Percentiles rank a stretch among this genome's conserved stretches.
Conservation (phyloP, 2,329 filamentous ascomycete species). For the Dactylellina haptotyla region DNA sequence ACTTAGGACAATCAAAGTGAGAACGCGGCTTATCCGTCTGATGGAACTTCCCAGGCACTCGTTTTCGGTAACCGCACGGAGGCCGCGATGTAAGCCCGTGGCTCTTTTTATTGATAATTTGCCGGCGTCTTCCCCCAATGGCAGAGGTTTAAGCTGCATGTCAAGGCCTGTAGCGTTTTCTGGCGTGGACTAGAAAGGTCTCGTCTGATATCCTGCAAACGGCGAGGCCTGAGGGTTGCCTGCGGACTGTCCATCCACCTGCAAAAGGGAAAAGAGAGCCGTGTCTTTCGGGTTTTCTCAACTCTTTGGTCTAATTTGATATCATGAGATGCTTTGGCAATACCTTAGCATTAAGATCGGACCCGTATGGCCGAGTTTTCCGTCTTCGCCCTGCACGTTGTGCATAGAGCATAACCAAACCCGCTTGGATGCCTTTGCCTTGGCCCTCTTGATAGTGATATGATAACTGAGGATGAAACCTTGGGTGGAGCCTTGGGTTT, state of each 20-base stretch:
- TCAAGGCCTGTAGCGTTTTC: conserved; percentile 7
- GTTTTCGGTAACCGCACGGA: conserved; percentile 53
- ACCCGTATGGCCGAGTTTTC: conserved; percentile 13
- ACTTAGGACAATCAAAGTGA: conserved; percentile 40
- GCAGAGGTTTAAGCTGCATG: neutral
- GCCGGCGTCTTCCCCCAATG: conserved; percentile 17
- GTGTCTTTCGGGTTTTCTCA: conserved; percentile 12
- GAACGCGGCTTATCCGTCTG: conserved; percentile 51
- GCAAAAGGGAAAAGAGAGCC: neutral
- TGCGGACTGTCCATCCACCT: conserved; percentile 15
- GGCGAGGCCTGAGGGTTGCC: conserved; percentile 38
- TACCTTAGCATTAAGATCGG: neutral
- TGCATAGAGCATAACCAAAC: conserved; percentile 16
- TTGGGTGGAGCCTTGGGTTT: conserved; percentile 18
- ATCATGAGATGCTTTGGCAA: neutral
- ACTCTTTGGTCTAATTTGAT: conserved; percentile 29
- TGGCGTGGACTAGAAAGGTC: too few relatives aligned
- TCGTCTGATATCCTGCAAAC: conserved; percentile 34
- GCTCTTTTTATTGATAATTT: conserved; percentile 16
- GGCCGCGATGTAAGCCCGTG: conserved; percentile 37
- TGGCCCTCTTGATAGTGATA: conserved; percentile 25
- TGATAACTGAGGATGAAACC: conserved; percentile 51
- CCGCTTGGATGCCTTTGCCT: conserved; percentile 37
- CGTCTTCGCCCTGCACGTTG: conserved; percentile 18
- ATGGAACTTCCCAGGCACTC: conserved; percentile 40